These are phyloP conservation scores for Erodium trifolium DNA, from an alignment of 441 rosid species.

Conservation along the genomic window DNA sequence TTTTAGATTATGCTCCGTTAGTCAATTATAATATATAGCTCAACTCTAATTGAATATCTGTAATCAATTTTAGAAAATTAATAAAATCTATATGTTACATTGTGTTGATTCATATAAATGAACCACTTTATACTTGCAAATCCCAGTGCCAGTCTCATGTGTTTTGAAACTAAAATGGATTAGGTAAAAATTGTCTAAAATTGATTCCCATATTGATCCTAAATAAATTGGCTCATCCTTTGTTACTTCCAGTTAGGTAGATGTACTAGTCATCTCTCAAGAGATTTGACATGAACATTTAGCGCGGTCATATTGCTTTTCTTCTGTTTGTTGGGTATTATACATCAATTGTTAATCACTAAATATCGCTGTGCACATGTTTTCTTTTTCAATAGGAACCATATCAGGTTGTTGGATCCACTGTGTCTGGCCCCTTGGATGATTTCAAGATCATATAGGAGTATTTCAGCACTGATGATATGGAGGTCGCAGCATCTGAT, in stretches of 20 bases:
- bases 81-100: no score
- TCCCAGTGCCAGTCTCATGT: no score
- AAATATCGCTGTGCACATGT: slow-evolving; percentile 1
- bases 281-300: neutral
- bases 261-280: neutral
- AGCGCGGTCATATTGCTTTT: neutral
- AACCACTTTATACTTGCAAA: no score
- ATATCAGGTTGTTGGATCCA: slow-evolving; percentile 74
- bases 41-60: no score
- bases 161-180: no score
- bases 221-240: neutral
- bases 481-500: slow-evolving; percentile 80
- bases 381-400: slow-evolving; percentile 55
- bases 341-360: neutral
- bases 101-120: no score
- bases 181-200: neutral
- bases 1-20: no score
- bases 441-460: slow-evolving; percentile 92
- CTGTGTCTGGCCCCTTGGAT: slow-evolving; percentile 83
- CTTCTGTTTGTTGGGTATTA: neutral
- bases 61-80: no score
- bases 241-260: neutral
- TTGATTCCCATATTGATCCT: slow-evolving; percentile 20
- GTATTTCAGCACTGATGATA: slow-evolving; percentile 86
- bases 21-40: no score